Conservation (phyloP, 495 filamentous ascomycete species). For the Xylaria nigripes region DNA sequence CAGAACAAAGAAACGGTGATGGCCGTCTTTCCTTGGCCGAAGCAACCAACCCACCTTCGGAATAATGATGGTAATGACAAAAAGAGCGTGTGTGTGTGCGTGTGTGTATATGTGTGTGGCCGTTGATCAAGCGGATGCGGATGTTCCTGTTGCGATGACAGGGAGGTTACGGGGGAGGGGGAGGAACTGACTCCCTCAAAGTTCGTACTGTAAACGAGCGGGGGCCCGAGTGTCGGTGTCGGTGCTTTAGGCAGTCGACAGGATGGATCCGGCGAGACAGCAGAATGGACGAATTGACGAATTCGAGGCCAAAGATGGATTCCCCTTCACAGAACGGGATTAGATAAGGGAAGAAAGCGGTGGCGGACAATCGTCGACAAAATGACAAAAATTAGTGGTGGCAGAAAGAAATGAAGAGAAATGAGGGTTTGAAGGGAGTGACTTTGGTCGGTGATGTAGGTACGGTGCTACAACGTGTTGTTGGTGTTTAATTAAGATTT, state of each 20-base stretch:
- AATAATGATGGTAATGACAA: background rate
- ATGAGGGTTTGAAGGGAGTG: conserved; percentile 8
- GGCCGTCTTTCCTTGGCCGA: background rate
- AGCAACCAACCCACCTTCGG: background rate
- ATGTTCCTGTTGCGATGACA: background rate
- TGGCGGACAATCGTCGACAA: background rate
- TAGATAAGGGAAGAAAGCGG: background rate
- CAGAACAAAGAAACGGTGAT: conserved; percentile 6
- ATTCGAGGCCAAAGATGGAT: background rate
- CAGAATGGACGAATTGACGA: background rate
- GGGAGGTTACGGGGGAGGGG: background rate
- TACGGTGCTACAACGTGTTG: background rate
- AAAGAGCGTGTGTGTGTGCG: conserved; percentile 1
- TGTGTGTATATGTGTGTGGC: too few relatives aligned
- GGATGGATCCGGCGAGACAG: background rate
- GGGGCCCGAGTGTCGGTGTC: conserved; percentile 4
- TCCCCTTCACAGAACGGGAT: conserved; percentile 15
- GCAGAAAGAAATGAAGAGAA: conserved; percentile 9
- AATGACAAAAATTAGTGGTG: conserved; percentile 4
- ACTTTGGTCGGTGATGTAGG: conserved; percentile 11
- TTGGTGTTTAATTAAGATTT: background rate
- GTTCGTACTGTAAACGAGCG: conserved; percentile 4
- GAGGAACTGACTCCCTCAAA: background rate
- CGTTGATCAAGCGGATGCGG: background rate
- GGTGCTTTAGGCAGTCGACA: background rate